Conservation (phyloP, 2,329 filamentous ascomycete species). For the Pseudocercospora cruenta region DNA sequence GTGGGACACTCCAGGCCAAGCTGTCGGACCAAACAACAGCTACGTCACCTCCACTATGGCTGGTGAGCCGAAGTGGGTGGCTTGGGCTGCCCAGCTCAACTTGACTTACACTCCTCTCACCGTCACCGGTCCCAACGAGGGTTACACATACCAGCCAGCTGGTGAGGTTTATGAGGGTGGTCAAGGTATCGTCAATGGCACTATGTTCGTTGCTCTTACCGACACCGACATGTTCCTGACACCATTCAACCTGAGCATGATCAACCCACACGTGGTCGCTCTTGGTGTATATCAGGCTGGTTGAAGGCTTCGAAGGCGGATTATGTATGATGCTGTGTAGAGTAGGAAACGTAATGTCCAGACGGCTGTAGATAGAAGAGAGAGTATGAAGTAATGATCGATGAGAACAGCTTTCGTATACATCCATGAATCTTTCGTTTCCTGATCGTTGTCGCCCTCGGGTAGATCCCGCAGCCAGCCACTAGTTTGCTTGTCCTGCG, state of each 20-base stretch:
- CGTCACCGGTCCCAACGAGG: conserved; percentile 64
- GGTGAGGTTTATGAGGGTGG: conserved; percentile 68
- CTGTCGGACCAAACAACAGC: conserved; percentile 78
- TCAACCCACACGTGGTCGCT: conserved; percentile 77
- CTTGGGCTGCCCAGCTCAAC: conserved; percentile 75
- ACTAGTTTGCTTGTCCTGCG: not conserved
- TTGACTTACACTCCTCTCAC: conserved; percentile 60
- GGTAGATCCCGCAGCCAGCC: not conserved
- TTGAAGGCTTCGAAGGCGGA: conserved; percentile 58
- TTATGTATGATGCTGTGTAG: not conserved
- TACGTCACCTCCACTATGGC: conserved; percentile 70
- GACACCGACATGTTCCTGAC: conserved; percentile 70
- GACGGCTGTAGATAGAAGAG: not conserved
- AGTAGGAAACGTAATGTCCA: not conserved
- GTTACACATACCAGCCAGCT: conserved; percentile 74
- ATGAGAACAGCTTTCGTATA: not conserved
- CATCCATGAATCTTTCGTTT: conserved; percentile 29
- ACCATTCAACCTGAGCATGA: conserved; percentile 72
- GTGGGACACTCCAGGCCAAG: conserved; percentile 72
- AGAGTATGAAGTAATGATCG: not conserved
- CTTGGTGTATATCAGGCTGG: conserved; percentile 78
- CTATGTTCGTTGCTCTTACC: conserved; percentile 78
- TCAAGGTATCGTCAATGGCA: conserved; percentile 69
- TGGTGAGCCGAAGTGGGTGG: conserved; percentile 65
- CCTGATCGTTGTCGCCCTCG: conserved; percentile 56